Evolutionary conservation across 164 flowering plant genomes (phyloP), one percentile per base, ranked within the genome.

Genomic region (Macadamia integrifolia): DNA sequence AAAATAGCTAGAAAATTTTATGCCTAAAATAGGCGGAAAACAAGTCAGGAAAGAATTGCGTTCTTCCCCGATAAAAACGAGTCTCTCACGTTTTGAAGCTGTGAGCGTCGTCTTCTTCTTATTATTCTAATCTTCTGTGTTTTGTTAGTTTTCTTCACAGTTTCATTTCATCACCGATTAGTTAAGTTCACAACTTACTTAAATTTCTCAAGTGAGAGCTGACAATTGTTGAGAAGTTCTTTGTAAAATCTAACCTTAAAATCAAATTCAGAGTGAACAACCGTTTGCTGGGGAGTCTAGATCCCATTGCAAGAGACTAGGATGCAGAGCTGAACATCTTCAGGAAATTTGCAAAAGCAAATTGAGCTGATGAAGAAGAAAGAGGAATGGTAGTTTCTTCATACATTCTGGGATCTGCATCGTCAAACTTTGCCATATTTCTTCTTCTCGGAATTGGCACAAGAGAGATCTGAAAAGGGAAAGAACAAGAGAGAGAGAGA

Each of bases 301-400:
- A 71, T 78, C 18, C 76, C 87, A 3, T 48, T 35, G 58, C 77
- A 48, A 3, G 58, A n/a, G 9, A 52, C 60, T 58, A 91, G 85
- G 77, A 91, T 78, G 71, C 82, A 81, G 64, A 88, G 80, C 76
- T 88, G 94, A 44, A 91, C 89, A 63, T 93, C 96, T 61, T 89
- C 92, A 3, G 97, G 94, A 78, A 89, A 35, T 91, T 89, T 1
- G 80, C 8, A 79, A 90, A 87, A 1, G 85, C 56, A 11, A 76
- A 6, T 29, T 80, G 59, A 14, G 49, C 6, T 1, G 65, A 46
- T 11, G 13, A 46, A 3, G 50, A 46, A 64, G 6, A 62, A 35
- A 35, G 40, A 35, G 40, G 40, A 35, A 23, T 23, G 58, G n/a
- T 4, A 29, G 35, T n/a, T 8, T 68, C 64, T 46, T 28, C 56